Percentiles rank a stretch among this genome's conserved stretches.
phyloP scores from a whole-genome alignment of 2,329 filamentous ascomycete genomes.

The Akanthomyces dipterigenus region DNA sequence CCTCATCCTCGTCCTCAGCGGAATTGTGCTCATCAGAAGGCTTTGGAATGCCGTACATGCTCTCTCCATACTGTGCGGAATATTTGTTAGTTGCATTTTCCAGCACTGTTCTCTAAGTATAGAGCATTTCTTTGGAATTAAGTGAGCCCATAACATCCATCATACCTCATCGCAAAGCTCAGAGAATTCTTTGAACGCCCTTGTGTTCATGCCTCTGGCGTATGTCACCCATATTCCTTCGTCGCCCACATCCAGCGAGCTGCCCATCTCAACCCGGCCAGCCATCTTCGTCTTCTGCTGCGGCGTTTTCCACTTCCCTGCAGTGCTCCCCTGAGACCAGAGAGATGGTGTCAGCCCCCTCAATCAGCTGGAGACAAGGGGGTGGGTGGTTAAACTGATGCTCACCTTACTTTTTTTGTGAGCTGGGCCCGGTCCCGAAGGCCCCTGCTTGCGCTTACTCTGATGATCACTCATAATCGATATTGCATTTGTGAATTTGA shows the following conservation, averaged over 20 bases:
- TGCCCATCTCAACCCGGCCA: slow-evolving; percentile 34
- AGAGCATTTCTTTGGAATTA: background rate
- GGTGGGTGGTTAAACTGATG: too few species aligned
- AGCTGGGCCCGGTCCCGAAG: slow-evolving; percentile 19
- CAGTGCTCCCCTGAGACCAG: slow-evolving; percentile 30
- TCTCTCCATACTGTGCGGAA: slow-evolving; percentile 55
- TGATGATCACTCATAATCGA: slow-evolving; percentile 24
- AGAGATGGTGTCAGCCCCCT: background rate
- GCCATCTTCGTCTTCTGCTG: slow-evolving; percentile 47
- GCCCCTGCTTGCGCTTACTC: slow-evolving; percentile 31
- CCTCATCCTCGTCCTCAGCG: slow-evolving; percentile 36
- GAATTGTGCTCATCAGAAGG: slow-evolving; percentile 25
- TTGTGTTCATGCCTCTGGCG: slow-evolving; percentile 62
- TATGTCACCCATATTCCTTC: slow-evolving; percentile 74
- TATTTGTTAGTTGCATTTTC: background rate
- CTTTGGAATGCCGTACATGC: slow-evolving; percentile 46
- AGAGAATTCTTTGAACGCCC: slow-evolving; percentile 61
- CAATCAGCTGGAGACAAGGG: background rate
- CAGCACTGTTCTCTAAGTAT: too few species aligned
- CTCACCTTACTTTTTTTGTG: slow-evolving; percentile 37
- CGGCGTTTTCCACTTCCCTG: slow-evolving; percentile 55
- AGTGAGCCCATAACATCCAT: background rate
- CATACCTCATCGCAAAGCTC: slow-evolving; percentile 59
- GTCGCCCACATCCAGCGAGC: slow-evolving; percentile 58
- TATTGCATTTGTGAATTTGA: background rate